Percentiles rank a stretch among this genome's conserved stretches.
These are phyloP conservation scores for Herpetomonas tarakana DNA, from an alignment of 208 protist species.

Conservation along the genomic window DNA sequence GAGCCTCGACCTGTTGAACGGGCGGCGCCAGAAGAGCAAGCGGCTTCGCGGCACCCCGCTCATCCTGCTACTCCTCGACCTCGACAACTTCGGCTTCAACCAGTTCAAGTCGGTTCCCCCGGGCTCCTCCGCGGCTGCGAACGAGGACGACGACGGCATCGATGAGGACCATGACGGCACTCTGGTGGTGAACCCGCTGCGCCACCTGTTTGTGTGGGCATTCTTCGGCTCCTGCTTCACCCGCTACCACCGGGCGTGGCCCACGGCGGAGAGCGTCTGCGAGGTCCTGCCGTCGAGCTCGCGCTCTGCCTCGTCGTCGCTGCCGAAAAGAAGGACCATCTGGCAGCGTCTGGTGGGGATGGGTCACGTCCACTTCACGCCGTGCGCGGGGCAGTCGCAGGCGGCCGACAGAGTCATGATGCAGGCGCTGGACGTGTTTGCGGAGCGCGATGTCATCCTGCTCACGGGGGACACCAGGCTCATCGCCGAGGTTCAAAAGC, in stretches of 20 bases:
- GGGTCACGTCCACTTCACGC: conserved; percentile 52
- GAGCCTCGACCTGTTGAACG: conserved; percentile 9
- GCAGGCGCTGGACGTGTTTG: conserved; percentile 43
- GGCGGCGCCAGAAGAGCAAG: background rate
- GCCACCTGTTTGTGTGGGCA: conserved; percentile 73
- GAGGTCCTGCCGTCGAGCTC: conserved; percentile 12
- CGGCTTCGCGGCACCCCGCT: background rate
- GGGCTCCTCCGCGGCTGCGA: background rate
- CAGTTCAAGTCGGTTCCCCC: conserved; percentile 76
- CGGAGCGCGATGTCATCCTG: conserved; percentile 34
- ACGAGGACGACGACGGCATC: background rate
- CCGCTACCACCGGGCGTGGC: conserved; percentile 62
- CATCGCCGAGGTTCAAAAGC: conserved; percentile 26
- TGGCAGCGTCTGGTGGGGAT: conserved; percentile 40
- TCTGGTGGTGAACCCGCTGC: conserved; percentile 22
- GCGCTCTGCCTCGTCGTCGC: background rate
- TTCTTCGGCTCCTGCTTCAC: conserved; percentile 90
- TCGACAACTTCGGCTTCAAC: conserved; percentile 90
- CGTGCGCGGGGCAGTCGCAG: conserved; percentile 71
- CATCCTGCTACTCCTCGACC: conserved; percentile 75
- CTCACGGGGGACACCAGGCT: conserved; percentile 57
- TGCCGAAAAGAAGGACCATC: conserved; percentile 12
- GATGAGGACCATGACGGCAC: background rate
- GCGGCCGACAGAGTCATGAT: conserved; percentile 74
- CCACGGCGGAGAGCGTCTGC: conserved; percentile 51